Conservation (phyloP, 768 basidiomycete species). For the Kwoniella europaea region DNA sequence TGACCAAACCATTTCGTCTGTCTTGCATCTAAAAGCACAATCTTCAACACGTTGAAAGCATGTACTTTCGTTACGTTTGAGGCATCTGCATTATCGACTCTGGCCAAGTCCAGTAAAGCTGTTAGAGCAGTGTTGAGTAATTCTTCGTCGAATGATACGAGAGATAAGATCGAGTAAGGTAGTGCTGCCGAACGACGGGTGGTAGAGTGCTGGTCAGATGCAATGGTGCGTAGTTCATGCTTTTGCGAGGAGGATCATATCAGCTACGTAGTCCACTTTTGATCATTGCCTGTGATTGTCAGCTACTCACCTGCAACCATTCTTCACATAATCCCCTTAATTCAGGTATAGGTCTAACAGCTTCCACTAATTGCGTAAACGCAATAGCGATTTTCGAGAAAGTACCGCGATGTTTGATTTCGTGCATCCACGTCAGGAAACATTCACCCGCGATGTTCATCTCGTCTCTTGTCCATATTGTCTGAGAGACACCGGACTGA, state of each 20-base stretch:
- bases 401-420: constrained; percentile 56
- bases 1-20: constrained; percentile 42
- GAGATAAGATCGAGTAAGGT: constrained; percentile 51
- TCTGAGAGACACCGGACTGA: constrained; percentile 14
- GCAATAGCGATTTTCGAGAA: constrained; percentile 55
- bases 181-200: constrained; percentile 55
- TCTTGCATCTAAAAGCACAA: constrained; percentile 52
- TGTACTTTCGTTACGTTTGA: constrained; percentile 54
- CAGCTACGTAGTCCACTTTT: too few relatives aligned
- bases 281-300: too few relatives aligned
- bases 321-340: constrained; percentile 28
- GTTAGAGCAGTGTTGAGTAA: constrained; percentile 43
- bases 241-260: constrained; percentile 15
- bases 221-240: constrained; percentile 48
- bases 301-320: constrained; percentile 48
- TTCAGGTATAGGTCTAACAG: constrained; percentile 19
- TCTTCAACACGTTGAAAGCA: constrained; percentile 54
- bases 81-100: constrained; percentile 32
- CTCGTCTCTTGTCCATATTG: constrained; percentile 37
- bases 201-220: constrained; percentile 42
- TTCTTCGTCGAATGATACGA: constrained; percentile 38
- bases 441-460: constrained; percentile 38
- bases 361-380: constrained; percentile 44
- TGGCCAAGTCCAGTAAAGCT: constrained; percentile 37
- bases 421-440: constrained; percentile 53